Evolutionary conservation across 345 rosid genomes (phyloP).

Genomic region (Atalantia buxifolia): DNA sequence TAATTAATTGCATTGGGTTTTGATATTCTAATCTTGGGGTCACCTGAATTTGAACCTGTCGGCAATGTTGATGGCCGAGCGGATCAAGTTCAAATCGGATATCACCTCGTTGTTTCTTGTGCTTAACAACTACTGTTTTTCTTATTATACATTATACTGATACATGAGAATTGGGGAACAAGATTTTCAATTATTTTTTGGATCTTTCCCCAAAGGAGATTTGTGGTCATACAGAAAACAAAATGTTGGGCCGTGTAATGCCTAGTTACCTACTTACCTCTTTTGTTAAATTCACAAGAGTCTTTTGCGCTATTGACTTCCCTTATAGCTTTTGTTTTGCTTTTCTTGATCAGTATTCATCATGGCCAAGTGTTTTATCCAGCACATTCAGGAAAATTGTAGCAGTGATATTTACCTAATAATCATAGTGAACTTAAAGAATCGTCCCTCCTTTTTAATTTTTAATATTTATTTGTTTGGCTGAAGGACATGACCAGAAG

Average conservation of each 20-base stretch:
- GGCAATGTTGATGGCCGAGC: background rate
- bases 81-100: background rate
- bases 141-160: no score
- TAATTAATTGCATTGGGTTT: background rate
- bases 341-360: background rate
- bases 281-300: background rate
- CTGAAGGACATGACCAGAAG: no score
- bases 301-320: background rate
- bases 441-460: no score
- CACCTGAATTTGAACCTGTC: background rate
- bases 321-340: background rate
- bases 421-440: no score
- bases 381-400: background rate
- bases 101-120: background rate
- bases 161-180: background rate
- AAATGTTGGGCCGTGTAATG: background rate
- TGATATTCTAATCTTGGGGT: background rate
- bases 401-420: background rate
- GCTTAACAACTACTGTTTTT: background rate
- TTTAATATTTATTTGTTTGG: fast-evolving
- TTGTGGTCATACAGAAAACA: background rate
- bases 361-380: background rate
- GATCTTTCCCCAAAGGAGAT: background rate
- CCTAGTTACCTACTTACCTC: background rate
- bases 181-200: background rate